Base-by-base conservation (phyloP, 805 yeast genomes). In the Zygosaccharomyces kombuchaensis region DNA sequence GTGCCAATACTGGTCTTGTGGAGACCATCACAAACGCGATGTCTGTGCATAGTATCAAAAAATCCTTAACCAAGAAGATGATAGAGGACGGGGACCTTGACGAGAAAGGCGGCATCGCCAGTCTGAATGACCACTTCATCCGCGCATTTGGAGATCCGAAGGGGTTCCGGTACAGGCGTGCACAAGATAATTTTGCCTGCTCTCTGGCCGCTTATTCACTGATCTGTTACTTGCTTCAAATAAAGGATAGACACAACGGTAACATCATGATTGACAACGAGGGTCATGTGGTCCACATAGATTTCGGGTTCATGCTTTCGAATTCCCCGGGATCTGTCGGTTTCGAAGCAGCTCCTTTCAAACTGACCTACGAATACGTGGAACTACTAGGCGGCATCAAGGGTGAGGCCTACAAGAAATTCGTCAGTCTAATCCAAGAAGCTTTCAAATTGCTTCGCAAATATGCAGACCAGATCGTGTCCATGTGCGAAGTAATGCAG, bases 291-390 rank as follows among this genome's bases (percentile, higher is more conserved):
- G 81, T 91, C 37, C 95, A 87, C 65, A 93, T 93, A 56, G 99
- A 93, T 67, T 93, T 93, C 70, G 99, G 99, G 0, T 91, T 88
- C 64, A 67, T 91, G 62, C 72, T 91, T 2, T 87, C 96, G 0
- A 91, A 93, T 60, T 84, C 97, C 0, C 99, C 99, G 0, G 99
- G 99, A 3, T 84, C 96, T 40, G 89, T 93, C 45, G 96, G 97
- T 0, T 90, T 93, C 63, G 99, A 93, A 62, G 95, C 96, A 1
- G 96, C 98, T 1, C 97, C 99, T 1, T 93, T 93, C 73, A 93
- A 93, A 63, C 72, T 93, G 13, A 88, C 98, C 0, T 73, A 74
- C 48, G 99, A 93, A 58, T 93, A 93, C 56, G 80, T 91, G 17
- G 97, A 90, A 26, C 65, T 93, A 3, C 64, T 93, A 54, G 99